Evolutionary conservation across 2,329 filamentous ascomycete species (phyloP).

Genomic region (Cadophora malorum): DNA sequence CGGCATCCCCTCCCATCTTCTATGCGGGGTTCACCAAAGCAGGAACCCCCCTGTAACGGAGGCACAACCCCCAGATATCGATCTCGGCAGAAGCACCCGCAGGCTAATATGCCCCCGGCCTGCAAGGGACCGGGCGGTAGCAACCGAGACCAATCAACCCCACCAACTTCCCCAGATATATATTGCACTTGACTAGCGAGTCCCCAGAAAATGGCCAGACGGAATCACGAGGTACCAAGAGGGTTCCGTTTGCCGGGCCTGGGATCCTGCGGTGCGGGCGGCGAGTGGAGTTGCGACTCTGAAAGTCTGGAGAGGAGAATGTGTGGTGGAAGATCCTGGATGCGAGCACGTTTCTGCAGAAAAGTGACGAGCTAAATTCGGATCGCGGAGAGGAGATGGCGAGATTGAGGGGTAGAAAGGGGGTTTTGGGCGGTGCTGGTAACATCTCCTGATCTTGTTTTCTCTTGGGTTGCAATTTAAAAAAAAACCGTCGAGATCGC

Average conservation of each 20-base stretch:
- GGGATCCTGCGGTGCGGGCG: constrained; percentile 8
- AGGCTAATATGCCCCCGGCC: constrained; percentile 6
- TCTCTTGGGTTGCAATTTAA: neutral
- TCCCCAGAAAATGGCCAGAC: constrained; percentile 6
- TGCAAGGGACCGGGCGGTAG: constrained; percentile 18
- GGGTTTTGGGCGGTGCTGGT: neutral
- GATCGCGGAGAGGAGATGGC: neutral
- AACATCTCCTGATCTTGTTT: neutral
- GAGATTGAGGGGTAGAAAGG: neutral
- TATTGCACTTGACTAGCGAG: constrained; percentile 5
- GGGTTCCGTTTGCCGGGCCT: neutral
- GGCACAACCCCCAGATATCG: too few relatives aligned
- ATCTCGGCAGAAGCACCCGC: constrained; percentile 9
- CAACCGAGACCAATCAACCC: constrained; percentile 20
- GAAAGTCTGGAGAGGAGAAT: neutral
- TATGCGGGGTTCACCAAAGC: too few relatives aligned
- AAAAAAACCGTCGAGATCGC: neutral
- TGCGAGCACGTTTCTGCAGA: neutral
- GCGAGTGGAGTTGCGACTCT: neutral
- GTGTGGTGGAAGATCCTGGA: constrained; percentile 8
- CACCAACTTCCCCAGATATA: neutral
- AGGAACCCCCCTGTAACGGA: too few relatives aligned
- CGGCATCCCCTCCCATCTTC: too few relatives aligned
- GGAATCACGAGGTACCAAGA: constrained; percentile 16
- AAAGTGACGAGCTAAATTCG: neutral